Base-by-base conservation (phyloP, 768 basidiomycete species). In the Collybia nuda region DNA sequence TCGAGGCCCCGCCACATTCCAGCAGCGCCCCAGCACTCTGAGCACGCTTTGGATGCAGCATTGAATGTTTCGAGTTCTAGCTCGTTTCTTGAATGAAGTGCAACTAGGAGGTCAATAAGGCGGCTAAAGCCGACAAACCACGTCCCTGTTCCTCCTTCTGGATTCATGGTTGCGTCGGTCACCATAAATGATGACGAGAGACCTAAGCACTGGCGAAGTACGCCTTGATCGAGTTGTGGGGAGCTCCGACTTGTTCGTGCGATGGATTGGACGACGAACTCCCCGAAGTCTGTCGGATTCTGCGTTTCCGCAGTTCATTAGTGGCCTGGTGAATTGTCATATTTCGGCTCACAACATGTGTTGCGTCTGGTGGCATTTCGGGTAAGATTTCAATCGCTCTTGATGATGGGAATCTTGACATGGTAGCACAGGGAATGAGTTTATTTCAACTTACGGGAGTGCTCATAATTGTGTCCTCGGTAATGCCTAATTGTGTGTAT, bases 161-260 rank as follows among this genome's bases (percentile, higher is more conserved):
- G 72, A 59, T 84, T 82, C 55, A 75, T 89, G 50, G 81, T 83
- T 0, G 78, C 76, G 67, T 93, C 90, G 11, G 88, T 83, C 51
- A 93, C 64, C 40, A 91, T 80, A 61, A 85, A 90, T n/a, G 89
- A 88, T 1, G 90, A 85, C 12, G 90, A 79, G 35, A 90, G 80
- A 14, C 76, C 76, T 41, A 91, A 70, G 60, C 82, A 86, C 32
- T 80, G 79, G 49, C 85, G 80, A 37, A 91, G 72, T 32, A 77
- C 59, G 12, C 60, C 59, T 67, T 91, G 89, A 66, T 88, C 81
- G 24, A 90, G 76, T 2, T 66, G 45, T 17, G 58, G 58, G 2
- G 76, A 61, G 45, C 69, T 64, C 48, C 69, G 73, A 3, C 75
- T 80, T 69, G 77, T 82, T 26, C 71, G 74, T 23, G 76, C 72